These are phyloP conservation scores for Elaeis guineensis DNA, from an alignment of 176 grass and related monocot genomes.

Conservation along the genomic window DNA sequence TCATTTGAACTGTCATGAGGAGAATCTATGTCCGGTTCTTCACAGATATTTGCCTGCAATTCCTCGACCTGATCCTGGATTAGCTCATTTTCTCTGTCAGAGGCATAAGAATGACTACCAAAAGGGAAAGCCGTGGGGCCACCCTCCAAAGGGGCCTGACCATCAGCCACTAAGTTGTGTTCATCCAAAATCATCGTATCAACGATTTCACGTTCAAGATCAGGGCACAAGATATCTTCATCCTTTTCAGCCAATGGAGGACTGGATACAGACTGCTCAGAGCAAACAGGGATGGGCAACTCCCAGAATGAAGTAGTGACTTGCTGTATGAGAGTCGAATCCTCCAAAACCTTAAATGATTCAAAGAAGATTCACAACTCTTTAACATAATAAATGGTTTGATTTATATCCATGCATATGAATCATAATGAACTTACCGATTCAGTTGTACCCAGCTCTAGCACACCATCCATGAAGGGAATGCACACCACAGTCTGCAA, in stretches of 20 bases:
- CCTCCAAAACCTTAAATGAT: constrained; percentile 48
- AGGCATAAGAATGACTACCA: too few relatives aligned
- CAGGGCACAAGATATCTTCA: constrained; percentile 19
- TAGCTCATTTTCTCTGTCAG: too few relatives aligned
- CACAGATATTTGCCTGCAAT: constrained; percentile 23
- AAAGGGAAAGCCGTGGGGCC: too few relatives aligned
- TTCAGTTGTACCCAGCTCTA: constrained; percentile 76
- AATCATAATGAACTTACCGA: constrained; percentile 24
- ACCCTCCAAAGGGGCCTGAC: too few relatives aligned
- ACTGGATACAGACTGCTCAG: constrained; percentile 27
- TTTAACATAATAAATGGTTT: too few relatives aligned
- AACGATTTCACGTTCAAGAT: constrained; percentile 5
- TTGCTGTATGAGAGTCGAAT: constrained; percentile 28
- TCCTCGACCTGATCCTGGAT: constrained; percentile 11
- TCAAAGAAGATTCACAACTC: too few relatives aligned
- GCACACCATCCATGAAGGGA: constrained; percentile 63
- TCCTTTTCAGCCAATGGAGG: constrained; percentile 33
- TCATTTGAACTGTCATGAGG: constrained; percentile 41
- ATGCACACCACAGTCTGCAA: constrained; percentile 63
- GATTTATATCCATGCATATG: too few relatives aligned
- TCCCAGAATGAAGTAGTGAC: constrained; percentile 47
- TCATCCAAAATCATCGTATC: too few relatives aligned
- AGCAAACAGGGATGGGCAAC: constrained; percentile 15
- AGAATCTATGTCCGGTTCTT: constrained; percentile 30
- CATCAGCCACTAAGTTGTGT: too few relatives aligned